phyloP scores from a whole-genome alignment of 306 rosid species.

The Corylus avellana region DNA sequence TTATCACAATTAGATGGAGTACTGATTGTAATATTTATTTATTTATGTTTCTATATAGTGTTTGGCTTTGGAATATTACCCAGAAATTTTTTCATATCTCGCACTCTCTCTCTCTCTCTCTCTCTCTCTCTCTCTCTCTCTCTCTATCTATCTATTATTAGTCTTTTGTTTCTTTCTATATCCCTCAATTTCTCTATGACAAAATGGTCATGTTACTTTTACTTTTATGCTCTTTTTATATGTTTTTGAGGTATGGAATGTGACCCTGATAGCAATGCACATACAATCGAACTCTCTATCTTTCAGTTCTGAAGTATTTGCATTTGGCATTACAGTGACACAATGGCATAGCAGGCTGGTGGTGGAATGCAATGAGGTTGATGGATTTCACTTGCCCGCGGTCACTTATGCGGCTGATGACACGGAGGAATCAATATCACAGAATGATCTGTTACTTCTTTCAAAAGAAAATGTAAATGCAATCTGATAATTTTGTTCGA shows the following conservation, averaged over 20 bases:
- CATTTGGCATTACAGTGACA: slow-evolving; percentile 44
- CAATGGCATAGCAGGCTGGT: slow-evolving; percentile 70
- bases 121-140: neutral
- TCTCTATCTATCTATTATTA: too few relatives aligned
- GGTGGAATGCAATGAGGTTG: slow-evolving; percentile 57
- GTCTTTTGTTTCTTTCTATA: neutral
- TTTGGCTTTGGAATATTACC: neutral
- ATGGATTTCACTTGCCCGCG: slow-evolving; percentile 73
- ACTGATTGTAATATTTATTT: neutral
- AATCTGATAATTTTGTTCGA: slow-evolving; percentile 1
- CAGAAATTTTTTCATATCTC: neutral
- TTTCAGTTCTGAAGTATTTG: slow-evolving; percentile 18
- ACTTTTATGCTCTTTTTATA: neutral
- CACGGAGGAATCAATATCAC: slow-evolving; percentile 52
- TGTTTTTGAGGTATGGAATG: slow-evolving; percentile 17
- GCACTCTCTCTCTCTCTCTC: neutral
- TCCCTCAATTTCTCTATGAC: neutral
- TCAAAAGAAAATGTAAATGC: slow-evolving; percentile 67
- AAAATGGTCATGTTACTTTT: neutral
- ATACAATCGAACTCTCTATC: neutral
- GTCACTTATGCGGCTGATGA: slow-evolving; percentile 38
- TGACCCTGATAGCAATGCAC: neutral
- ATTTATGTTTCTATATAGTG: neutral
- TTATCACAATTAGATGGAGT: neutral
- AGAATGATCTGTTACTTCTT: slow-evolving; percentile 79